Conservation (phyloP, 495 filamentous ascomycete genomes). For the Penicillium coffeae region DNA sequence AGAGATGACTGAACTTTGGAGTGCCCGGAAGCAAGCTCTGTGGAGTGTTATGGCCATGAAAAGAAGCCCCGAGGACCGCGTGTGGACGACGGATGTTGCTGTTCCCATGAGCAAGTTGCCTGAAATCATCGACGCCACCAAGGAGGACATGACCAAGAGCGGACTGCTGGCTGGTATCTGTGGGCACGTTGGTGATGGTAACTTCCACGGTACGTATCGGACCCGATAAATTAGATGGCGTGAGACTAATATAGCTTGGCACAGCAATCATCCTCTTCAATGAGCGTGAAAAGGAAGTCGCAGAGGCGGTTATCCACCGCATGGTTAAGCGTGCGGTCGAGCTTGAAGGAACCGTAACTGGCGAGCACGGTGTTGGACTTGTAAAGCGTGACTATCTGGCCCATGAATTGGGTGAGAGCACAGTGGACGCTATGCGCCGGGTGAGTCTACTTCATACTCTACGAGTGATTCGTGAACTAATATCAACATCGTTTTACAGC, state of each 20-base stretch:
- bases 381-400: conserved; percentile 58
- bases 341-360: conserved; percentile 62
- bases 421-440: conserved; percentile 61
- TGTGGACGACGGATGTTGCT: conserved; percentile 66
- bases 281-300: conserved; percentile 47
- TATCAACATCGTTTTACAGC: conserved; percentile 31
- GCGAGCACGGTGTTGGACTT: conserved; percentile 61
- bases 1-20: conserved; percentile 59
- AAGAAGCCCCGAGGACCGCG: conserved; percentile 50
- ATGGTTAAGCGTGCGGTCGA: conserved; percentile 62
- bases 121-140: conserved; percentile 62
- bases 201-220: conserved; percentile 53
- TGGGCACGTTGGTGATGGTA: conserved; percentile 67
- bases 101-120: conserved; percentile 60
- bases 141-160: conserved; percentile 52
- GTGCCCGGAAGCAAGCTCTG: conserved; percentile 56
- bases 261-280: conserved; percentile 56
- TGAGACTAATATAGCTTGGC: not conserved
- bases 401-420: conserved; percentile 52
- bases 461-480: not conserved
- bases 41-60: conserved; percentile 60
- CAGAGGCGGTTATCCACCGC: conserved; percentile 50
- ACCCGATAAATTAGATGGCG: not conserved
- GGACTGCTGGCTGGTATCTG: conserved; percentile 58
- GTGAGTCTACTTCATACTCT: conserved; percentile 34